Evolutionary conservation across 352 stramenopile species (phyloP).

Genomic region (Globisporangium apiculatum): DNA sequence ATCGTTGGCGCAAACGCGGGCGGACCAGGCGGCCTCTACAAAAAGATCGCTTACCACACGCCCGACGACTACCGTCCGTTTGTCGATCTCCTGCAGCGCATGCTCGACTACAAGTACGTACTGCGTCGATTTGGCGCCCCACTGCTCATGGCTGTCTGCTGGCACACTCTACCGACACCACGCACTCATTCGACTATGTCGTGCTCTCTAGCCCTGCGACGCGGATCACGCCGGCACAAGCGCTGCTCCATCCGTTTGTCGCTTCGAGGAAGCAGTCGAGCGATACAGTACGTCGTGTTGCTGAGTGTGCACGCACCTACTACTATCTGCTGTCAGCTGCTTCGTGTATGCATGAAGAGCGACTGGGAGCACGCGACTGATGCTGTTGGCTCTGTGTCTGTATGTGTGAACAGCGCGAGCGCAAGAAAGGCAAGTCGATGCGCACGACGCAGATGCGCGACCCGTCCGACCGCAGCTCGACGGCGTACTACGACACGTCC

Average conservation of each 20-base stretch:
- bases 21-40: conserved; percentile 27
- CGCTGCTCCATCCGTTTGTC: conserved; percentile 93
- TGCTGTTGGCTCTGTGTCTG: conserved; percentile 1
- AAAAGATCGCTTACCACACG: conserved; percentile 63
- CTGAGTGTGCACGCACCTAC: too few species aligned
- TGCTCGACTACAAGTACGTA: conserved; percentile 93
- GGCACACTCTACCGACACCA: background rate
- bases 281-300: conserved; percentile 22
- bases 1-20: conserved; percentile 47
- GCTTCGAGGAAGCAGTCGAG: conserved; percentile 26
- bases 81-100: conserved; percentile 91
- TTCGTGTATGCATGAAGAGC: too few species aligned
- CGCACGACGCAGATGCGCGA: conserved; percentile 33
- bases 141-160: background rate
- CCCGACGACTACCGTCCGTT: conserved; percentile 89
- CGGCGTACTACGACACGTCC: conserved; percentile 6
- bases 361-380: background rate
- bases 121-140: too few species aligned
- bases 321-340: too few species aligned
- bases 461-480: conserved; percentile 4
- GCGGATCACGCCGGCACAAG: conserved; percentile 89
- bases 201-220: conserved; percentile 48
- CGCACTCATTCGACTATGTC: background rate
- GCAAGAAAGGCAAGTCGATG: conserved; percentile 47
- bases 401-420: conserved; percentile 17